phyloP scores from a whole-genome alignment of 257 asterid genomes.

The Primulina eburnea region DNA sequence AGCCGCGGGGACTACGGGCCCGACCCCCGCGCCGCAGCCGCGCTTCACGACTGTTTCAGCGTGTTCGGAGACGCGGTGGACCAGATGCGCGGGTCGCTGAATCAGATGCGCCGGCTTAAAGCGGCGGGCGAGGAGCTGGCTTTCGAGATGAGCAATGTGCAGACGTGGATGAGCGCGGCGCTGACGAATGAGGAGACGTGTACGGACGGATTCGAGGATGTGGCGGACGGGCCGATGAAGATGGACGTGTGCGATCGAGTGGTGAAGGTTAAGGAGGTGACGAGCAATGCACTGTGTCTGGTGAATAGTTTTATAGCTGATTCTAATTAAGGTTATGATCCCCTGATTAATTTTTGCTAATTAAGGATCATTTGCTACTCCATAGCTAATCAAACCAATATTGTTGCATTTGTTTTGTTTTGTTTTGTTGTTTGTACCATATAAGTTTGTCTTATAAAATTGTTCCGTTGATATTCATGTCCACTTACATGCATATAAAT shows the following conservation, averaged over 20 bases:
- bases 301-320: constrained; percentile 51
- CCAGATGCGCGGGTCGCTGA: constrained; percentile 62
- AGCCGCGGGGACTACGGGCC: constrained; percentile 46
- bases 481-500: no score
- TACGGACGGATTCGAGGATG: constrained; percentile 68
- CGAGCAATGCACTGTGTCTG: constrained; percentile 83
- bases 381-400: not conserved
- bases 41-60: constrained; percentile 66
- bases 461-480: no score
- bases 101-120: constrained; percentile 58
- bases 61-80: constrained; percentile 64
- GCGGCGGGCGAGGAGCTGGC: constrained; percentile 53
- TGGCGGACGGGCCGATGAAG: constrained; percentile 42
- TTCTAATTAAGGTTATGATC: constrained; percentile 30
- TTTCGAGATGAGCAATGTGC: constrained; percentile 78
- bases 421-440: no score
- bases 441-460: no score
- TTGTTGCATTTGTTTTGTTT: not conserved
- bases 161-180: constrained; percentile 99
- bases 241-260: constrained; percentile 49
- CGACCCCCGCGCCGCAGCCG: constrained; percentile 51
- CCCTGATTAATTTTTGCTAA: constrained; percentile 22
- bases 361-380: not conserved
- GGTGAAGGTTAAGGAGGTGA: constrained; percentile 46
- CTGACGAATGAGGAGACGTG: constrained; percentile 89